Conservation (phyloP, 805 yeast genomes). For the Ogataea dorogensis region DNA sequence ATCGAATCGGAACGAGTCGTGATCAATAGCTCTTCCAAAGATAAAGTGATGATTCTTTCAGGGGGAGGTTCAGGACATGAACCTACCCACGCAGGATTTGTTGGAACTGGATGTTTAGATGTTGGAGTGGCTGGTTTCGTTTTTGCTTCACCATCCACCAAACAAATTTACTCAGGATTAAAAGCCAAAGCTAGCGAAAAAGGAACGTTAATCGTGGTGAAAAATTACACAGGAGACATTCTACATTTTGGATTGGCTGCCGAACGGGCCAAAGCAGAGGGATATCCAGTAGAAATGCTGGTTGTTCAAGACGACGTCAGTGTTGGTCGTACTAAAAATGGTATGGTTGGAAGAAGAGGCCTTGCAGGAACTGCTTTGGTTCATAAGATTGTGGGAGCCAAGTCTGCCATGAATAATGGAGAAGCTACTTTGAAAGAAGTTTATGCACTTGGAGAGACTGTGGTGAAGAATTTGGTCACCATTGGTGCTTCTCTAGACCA, state of each 20-base stretch:
- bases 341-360: slow-evolving; percentile 92
- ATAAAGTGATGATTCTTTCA: slow-evolving; percentile 69
- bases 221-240: slow-evolving; percentile 94
- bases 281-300: slow-evolving; percentile 67
- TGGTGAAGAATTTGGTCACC: slow-evolving; percentile 71
- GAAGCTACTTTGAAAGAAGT: slow-evolving; percentile 51
- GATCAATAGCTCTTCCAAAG: slow-evolving; percentile 36
- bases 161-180: slow-evolving; percentile 73
- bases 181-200: slow-evolving; percentile 51
- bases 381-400: slow-evolving; percentile 82
- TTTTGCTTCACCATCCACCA: slow-evolving; percentile 90
- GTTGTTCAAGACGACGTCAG: slow-evolving; percentile 92
- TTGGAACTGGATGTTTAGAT: slow-evolving; percentile 77
- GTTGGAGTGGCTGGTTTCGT: slow-evolving; percentile 89
- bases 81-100: slow-evolving; percentile 89
- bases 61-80: slow-evolving; percentile 98
- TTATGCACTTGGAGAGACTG: slow-evolving; percentile 54
- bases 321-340: slow-evolving; percentile 86
- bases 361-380: slow-evolving; percentile 87
- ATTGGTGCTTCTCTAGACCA: slow-evolving; percentile 89
- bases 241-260: slow-evolving; percentile 90
- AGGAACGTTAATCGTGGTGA: slow-evolving; percentile 78
- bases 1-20: slow-evolving; percentile 59
- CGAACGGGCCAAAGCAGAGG: slow-evolving; percentile 80
- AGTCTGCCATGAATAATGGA: slow-evolving; percentile 31